Evolutionary conservation across 129 eudicot species (phyloP).

Genomic region (Chrysanthemum lavandulifolium): DNA sequence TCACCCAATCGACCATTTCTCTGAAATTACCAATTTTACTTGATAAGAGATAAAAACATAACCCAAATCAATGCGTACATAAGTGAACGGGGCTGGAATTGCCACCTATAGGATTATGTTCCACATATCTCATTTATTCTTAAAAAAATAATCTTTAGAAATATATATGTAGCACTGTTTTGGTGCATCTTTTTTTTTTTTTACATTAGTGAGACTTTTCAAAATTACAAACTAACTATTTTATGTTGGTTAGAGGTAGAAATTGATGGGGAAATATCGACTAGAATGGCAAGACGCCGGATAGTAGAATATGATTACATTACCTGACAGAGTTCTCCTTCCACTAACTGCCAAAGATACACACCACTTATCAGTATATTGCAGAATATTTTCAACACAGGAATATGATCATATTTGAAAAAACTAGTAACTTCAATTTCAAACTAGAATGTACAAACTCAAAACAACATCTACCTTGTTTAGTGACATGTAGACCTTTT

Average conservation of each 20-base stretch:
- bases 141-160: no score
- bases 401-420: constrained; percentile 8
- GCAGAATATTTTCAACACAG: background rate
- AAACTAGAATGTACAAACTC: no score
- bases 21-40: background rate
- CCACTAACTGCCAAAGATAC: constrained; percentile 17
- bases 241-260: background rate
- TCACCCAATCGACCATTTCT: background rate
- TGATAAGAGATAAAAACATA: no score
- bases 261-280: background rate
- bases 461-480: no score
- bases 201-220: background rate
- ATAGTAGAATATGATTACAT: constrained; percentile 4
- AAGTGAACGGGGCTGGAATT: no score
- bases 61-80: no score
- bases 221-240: background rate
- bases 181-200: background rate
- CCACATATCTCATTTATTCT: no score
- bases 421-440: constrained; percentile 8
- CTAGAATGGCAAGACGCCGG: background rate
- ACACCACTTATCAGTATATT: constrained; percentile 7
- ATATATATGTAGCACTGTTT: background rate
- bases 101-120: no score
- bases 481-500: background rate
- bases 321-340: constrained; percentile 13